Evolutionary conservation across 208 protist species (phyloP).

Genomic region (Leishmania aethiopica): DNA sequence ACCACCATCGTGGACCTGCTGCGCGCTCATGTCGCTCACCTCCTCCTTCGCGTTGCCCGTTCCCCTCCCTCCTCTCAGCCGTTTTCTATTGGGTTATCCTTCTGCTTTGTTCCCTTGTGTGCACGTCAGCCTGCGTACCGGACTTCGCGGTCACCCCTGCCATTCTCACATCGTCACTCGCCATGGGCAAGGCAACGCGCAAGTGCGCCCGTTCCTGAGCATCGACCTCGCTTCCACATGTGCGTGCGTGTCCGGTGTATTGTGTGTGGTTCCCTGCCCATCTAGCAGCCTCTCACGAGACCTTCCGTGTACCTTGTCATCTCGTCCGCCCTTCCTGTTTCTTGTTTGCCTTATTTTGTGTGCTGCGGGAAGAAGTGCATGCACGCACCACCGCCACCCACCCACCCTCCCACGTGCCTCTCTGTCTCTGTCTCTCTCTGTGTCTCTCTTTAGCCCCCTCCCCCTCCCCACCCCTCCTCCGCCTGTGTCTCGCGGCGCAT

Average conservation of each 20-base stretch:
- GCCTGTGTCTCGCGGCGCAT: neutral
- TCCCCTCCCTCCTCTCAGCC: too few relatives aligned
- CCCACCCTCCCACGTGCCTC: neutral
- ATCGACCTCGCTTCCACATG: neutral
- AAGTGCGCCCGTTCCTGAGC: neutral
- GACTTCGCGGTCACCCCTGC: neutral
- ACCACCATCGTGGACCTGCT: too few relatives aligned
- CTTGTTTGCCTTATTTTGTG: too few relatives aligned
- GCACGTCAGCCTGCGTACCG: too few relatives aligned
- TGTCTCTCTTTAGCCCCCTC: neutral
- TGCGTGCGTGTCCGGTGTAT: neutral
- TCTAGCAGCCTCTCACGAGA: neutral
- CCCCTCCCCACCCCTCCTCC: neutral
- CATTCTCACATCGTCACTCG: neutral
- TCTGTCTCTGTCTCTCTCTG: neutral
- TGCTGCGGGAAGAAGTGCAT: neutral
- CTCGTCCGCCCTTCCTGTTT: neutral
- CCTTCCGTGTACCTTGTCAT: neutral
- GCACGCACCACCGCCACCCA: neutral
- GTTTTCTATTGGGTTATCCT: too few relatives aligned
- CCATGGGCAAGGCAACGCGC: neutral
- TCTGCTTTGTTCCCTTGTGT: too few relatives aligned
- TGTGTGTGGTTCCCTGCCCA: neutral
- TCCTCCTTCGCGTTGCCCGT: neutral
- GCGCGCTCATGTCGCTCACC: too few relatives aligned